phyloP scores from a whole-genome alignment of 2,329 filamentous ascomycete species.

The Sarocladium brachiariae region DNA sequence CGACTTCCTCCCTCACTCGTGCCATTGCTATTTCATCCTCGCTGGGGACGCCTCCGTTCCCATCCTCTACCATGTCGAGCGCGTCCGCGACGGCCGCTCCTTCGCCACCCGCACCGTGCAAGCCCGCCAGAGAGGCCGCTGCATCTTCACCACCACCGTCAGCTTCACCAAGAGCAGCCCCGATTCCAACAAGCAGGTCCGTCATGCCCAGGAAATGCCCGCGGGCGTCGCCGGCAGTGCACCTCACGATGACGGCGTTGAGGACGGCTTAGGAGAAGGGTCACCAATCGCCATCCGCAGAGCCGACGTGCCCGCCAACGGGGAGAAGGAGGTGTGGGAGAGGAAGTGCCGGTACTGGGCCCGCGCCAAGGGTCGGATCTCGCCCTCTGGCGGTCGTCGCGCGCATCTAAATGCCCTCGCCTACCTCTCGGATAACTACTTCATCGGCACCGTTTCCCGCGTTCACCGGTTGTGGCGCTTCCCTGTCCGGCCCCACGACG shows the following conservation, averaged over 20 bases:
- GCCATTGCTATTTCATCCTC: conserved; percentile 98
- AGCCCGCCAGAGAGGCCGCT: conserved; percentile 76
- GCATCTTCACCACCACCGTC: conserved; percentile 93
- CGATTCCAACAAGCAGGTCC: conserved; percentile 47
- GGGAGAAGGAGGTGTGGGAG: conserved; percentile 47
- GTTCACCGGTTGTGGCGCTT: conserved; percentile 77
- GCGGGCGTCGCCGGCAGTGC: conserved; percentile 28
- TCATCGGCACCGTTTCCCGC: conserved; percentile 80
- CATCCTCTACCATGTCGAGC: conserved; percentile 90
- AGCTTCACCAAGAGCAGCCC: conserved; percentile 67
- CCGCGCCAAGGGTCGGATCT: conserved; percentile 67
- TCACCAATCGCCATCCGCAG: conserved; percentile 41
- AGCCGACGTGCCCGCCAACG: conserved; percentile 31
- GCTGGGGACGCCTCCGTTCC: conserved; percentile 80
- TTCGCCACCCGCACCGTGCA: conserved; percentile 95
- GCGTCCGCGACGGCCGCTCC: conserved; percentile 81
- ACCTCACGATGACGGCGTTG: conserved; percentile 30
- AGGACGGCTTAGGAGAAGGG: conserved; percentile 35
- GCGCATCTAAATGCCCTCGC: conserved; percentile 84
- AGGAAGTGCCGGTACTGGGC: conserved; percentile 70
- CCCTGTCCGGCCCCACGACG: conserved; percentile 45
- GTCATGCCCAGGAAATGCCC: conserved; percentile 60
- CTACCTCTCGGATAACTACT: conserved; percentile 89
- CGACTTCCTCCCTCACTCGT: conserved; percentile 82
- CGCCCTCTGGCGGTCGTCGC: conserved; percentile 62